Percentiles rank a stretch among this genome's conserved stretches.
These are phyloP conservation scores for Kokia cookei DNA, from an alignment of 441 rosid genomes.

Conservation along the genomic window DNA sequence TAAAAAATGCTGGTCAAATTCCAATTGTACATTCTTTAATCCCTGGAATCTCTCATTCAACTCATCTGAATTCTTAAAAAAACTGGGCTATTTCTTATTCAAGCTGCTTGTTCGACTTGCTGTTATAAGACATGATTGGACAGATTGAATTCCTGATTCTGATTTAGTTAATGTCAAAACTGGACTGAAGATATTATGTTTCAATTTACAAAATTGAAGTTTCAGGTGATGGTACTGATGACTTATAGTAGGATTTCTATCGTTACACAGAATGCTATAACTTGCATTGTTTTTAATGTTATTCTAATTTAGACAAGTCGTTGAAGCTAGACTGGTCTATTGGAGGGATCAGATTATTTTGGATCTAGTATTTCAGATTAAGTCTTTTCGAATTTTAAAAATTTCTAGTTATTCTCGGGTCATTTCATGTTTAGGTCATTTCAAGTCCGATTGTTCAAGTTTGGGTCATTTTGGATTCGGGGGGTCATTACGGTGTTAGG, in stretches of 20 bases:
- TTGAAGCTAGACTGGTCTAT: too few relatives aligned
- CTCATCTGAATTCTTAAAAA: conserved; percentile 22
- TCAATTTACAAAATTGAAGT: not conserved
- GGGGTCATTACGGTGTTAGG: too few relatives aligned
- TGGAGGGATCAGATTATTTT: too few relatives aligned
- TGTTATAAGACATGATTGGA: conserved; percentile 25
- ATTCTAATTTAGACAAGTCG: not conserved
- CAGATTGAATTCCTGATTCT: conserved; percentile 23
- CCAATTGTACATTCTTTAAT: conserved; percentile 54
- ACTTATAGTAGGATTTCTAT: not conserved
- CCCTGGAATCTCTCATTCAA: conserved; percentile 21
- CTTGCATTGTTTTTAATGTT: not conserved
- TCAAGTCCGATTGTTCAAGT: too few relatives aligned
- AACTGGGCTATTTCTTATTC: conserved; percentile 9
- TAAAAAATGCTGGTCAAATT: conserved; percentile 18
- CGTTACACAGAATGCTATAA: not conserved
- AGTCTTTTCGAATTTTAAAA: too few relatives aligned
- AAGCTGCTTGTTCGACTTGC: conserved; percentile 1
- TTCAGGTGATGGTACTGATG: not conserved
- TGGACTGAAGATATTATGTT: conserved; percentile 2
- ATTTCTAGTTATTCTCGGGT: too few relatives aligned
- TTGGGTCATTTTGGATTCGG: too few relatives aligned
- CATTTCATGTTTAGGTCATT: too few relatives aligned
- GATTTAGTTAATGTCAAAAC: conserved; percentile 4
- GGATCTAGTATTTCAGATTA: too few relatives aligned